Percentiles rank a stretch among this genome's conserved stretches.
These are phyloP conservation scores for Fusarium anguioides DNA, from an alignment of 2,329 filamentous ascomycete genomes.

Conservation along the genomic window DNA sequence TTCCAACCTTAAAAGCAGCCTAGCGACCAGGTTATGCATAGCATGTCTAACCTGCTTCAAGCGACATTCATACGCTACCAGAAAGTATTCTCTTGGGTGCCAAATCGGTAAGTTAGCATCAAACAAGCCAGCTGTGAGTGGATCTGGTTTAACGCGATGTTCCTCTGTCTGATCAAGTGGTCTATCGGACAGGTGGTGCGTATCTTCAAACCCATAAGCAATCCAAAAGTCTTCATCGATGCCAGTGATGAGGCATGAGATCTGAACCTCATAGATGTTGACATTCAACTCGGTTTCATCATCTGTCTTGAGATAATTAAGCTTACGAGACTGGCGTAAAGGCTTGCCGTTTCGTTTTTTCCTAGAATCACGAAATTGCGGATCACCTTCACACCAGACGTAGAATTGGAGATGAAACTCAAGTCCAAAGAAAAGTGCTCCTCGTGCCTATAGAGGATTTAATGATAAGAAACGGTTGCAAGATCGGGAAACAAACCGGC, in stretches of 20 bases:
- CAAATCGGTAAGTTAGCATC: neutral
- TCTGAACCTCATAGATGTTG: neutral
- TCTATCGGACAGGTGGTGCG: neutral
- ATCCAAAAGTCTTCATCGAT: constrained; percentile 5
- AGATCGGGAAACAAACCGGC: neutral
- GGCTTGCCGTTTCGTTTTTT: neutral
- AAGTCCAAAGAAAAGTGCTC: neutral
- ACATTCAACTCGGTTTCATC: neutral
- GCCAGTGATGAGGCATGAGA: neutral
- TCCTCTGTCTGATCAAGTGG: neutral
- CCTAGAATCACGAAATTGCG: neutral
- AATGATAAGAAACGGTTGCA: no score
- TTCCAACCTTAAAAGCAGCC: neutral
- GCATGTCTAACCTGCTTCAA: constrained; percentile 1
- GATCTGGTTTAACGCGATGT: neutral
- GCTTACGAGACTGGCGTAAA: neutral
- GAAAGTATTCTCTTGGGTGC: constrained; percentile 5
- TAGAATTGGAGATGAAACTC: constrained; percentile 5
- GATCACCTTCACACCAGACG: neutral
- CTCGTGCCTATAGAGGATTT: neutral
- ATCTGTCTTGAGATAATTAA: neutral
- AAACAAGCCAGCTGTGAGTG: neutral
- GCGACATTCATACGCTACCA: neutral
- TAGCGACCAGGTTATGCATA: neutral
- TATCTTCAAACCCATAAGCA: neutral